Base-by-base conservation (phyloP, 1,284 basidiomycete species). In the Austroboletus olivaceoglutinosus region DNA sequence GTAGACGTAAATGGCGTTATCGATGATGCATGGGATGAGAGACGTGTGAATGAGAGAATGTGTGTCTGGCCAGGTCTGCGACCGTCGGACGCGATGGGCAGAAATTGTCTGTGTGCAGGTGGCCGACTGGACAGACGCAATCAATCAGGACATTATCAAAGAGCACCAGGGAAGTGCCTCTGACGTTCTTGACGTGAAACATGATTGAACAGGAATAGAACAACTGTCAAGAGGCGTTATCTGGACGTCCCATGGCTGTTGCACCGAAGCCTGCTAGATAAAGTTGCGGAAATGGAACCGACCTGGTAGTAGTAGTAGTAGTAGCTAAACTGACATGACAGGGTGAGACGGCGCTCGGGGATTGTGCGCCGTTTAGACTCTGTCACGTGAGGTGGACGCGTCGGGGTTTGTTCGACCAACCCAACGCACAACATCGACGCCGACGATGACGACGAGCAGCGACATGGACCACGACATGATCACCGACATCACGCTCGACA, bases 401-500 rank as follows among this genome's bases (percentile, higher is more conserved):
- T 68, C 61, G 25, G 22, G 12, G 2, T 1, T 23, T 23, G 9
- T 59, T 64, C 67, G 59, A 33, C n/a, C 41, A 0, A 6, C 29
- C 29, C 29, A 30, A 12, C n/a, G n/a, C n/a, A 30, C 29, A 13
- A 30, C 29, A 13, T 30, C 29, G 29, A 29, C 29, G 8, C 29
- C 12, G 29, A 30, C 29, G 29, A 11, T 4, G 29, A 38, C 18
- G 21, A 22, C n/a, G 19, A 38, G 12, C 22, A 40, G 6, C 21
- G 31, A 30, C 11, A 59, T 67, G 60, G 50, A 52, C 31, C 50
- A 53, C 21, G 56, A 61, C 27, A 47, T 60, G 59, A 55, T 66
- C 16, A 65, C 59, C 47, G 75, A 78, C 53, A 64, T 76, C 38
- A 81, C 76, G 50, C 58, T 73, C 43, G 71, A 75, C 60, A 76